phyloP scores from a whole-genome alignment of 441 rosid species.

The Mallotus japonicus region DNA sequence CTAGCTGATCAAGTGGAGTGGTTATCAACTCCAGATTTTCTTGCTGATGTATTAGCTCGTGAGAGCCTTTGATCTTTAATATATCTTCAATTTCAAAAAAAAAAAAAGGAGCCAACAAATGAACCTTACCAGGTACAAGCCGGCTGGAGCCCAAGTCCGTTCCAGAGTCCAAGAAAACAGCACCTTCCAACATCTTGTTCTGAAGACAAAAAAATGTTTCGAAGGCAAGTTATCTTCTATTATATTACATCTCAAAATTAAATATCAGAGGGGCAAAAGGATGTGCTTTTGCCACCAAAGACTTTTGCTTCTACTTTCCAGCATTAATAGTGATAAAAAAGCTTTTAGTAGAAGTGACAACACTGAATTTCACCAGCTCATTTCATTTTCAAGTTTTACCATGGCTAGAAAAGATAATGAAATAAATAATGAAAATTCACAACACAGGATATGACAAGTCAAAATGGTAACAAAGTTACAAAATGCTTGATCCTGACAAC shows the following conservation, averaged over 20 bases:
- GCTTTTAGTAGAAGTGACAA: not conserved
- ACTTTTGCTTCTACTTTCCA: not conserved
- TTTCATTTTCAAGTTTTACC: not conserved
- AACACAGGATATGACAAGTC: not conserved
- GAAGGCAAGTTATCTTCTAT: not conserved
- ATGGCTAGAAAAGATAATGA: no score
- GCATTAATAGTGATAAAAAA: not conserved
- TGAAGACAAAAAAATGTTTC: conserved; percentile 27
- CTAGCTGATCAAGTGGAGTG: no score
- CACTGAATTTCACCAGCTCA: not conserved
- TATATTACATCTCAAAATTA: not conserved
- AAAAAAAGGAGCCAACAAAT: conserved; percentile 10
- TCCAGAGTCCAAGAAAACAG: conserved; percentile 82
- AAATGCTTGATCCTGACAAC: not conserved
- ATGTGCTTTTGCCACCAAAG: not conserved
- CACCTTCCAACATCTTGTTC: conserved; percentile 77
- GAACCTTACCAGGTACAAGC: conserved; percentile 81
- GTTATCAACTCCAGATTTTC: no score
- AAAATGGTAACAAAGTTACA: not conserved
- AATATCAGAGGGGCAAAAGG: no score
- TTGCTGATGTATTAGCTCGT: no score
- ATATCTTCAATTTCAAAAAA: no score
- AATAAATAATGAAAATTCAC: not conserved
- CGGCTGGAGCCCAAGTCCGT: conserved; percentile 89
- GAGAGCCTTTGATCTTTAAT: no score